A percentile compares a stretch with the other conserved stretches of the same genome.
Conservation (phyloP, 2,329 filamentous ascomycete species). For the Phoma sp. region DNA sequence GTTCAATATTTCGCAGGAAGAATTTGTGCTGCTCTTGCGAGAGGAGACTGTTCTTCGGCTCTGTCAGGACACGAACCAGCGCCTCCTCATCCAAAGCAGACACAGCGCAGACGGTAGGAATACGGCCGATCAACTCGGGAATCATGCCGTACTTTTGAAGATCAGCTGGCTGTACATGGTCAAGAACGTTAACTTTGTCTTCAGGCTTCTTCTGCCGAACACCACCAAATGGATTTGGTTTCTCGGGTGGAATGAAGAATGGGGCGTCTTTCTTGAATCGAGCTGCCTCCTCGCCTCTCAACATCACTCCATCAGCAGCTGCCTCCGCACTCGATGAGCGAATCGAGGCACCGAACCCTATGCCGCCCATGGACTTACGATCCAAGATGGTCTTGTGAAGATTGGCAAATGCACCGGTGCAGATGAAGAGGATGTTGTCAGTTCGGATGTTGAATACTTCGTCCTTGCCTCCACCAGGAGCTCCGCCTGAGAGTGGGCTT, state of each 20-base stretch:
- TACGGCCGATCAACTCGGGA: constrained; percentile 92
- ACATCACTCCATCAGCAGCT: constrained; percentile 65
- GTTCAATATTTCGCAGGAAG: constrained; percentile 75
- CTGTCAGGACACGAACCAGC: constrained; percentile 87
- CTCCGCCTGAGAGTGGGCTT: constrained; percentile 23
- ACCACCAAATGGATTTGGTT: constrained; percentile 30
- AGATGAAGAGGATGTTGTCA: constrained; percentile 96
- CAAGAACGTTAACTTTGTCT: constrained; percentile 64
- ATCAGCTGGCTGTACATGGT: constrained; percentile 77
- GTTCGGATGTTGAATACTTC: constrained; percentile 81
- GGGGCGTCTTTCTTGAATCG: constrained; percentile 66
- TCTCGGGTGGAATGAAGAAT: constrained; percentile 56
- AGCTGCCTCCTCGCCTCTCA: constrained; percentile 63
- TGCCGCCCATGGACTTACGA: constrained; percentile 83
- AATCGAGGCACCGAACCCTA: constrained; percentile 90
- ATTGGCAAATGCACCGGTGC: constrained; percentile 93
- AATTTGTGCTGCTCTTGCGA: constrained; percentile 91
- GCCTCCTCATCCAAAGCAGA: constrained; percentile 73
- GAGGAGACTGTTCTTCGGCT: constrained; percentile 87
- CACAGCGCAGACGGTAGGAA: constrained; percentile 88
- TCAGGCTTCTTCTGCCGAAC: constrained; percentile 27
- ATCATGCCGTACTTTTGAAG: constrained; percentile 90
- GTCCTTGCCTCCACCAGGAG: constrained; percentile 53
- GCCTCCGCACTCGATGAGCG: constrained; percentile 61
- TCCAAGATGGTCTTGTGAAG: constrained; percentile 87